phyloP scores from a whole-genome alignment of 2,329 filamentous ascomycete genomes.

The Nannizziopsis arthrosporioides region DNA sequence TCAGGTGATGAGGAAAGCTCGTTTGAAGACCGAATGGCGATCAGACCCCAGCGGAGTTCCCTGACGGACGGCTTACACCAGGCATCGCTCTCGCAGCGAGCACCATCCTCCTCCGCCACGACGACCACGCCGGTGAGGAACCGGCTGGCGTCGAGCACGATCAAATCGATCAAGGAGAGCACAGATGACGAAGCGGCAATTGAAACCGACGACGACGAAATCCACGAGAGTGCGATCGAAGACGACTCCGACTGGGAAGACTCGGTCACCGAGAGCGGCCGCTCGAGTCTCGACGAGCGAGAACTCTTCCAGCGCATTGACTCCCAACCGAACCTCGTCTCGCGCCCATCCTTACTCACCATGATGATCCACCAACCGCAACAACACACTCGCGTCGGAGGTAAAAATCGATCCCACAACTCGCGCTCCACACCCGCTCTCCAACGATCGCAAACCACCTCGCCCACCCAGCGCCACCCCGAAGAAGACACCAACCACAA shows the following conservation, averaged over 20 bases:
- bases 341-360: constrained; percentile 77
- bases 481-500: no score
- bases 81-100: constrained; percentile 45
- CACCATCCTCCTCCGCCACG: constrained; percentile 50
- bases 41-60: constrained; percentile 42
- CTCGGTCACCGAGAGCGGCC: constrained; percentile 68
- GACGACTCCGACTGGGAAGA: constrained; percentile 49
- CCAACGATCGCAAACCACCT: constrained; percentile 47
- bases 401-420: constrained; percentile 20
- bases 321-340: constrained; percentile 72
- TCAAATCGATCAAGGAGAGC: constrained; percentile 49
- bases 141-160: constrained; percentile 51
- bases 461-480: constrained; percentile 54
- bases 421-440: constrained; percentile 35
- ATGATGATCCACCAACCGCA: constrained; percentile 75
- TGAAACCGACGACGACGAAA: constrained; percentile 49
- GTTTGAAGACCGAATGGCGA: constrained; percentile 50
- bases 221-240: constrained; percentile 74
- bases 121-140: constrained; percentile 43
- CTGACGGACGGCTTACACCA: constrained; percentile 44
- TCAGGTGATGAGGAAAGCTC: constrained; percentile 78
- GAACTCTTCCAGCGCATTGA: constrained; percentile 82
- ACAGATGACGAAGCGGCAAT: constrained; percentile 47
- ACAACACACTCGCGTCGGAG: constrained; percentile 50
- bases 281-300: constrained; percentile 69